phyloP scores from a whole-genome alignment of 805 yeast species.

The Teunomyces lycoperdinae region DNA sequence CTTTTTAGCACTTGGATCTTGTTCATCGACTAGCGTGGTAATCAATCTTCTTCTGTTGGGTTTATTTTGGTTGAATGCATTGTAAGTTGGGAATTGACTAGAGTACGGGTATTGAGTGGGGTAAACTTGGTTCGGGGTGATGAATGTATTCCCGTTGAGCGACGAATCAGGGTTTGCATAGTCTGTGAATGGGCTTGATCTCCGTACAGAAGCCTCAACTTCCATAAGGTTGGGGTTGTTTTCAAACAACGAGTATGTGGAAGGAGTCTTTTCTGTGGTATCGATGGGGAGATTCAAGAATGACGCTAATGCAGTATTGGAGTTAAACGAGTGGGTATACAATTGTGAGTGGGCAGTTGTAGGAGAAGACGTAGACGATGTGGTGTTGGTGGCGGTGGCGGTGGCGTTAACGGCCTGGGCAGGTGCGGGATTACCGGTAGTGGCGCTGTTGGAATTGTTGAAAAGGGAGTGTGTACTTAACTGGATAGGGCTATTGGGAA shows the following conservation, averaged over 20 bases:
- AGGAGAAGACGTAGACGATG: slow-evolving; percentile 9
- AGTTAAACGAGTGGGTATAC: slow-evolving; percentile 13
- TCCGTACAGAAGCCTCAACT: not conserved
- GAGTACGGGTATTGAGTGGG: slow-evolving; percentile 10
- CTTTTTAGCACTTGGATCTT: slow-evolving; percentile 12
- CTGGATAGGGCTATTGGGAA: slow-evolving; percentile 24
- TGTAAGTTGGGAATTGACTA: slow-evolving; percentile 8
- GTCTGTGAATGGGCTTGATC: slow-evolving; percentile 32
- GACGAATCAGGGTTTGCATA: slow-evolving; percentile 40
- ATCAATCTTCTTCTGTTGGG: slow-evolving; percentile 28
- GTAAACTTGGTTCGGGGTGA: slow-evolving; percentile 10
- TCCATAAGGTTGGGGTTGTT: not conserved
- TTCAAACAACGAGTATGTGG: slow-evolving; percentile 1
- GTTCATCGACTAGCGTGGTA: slow-evolving; percentile 28
- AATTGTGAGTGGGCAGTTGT: slow-evolving; percentile 9
- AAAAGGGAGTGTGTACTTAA: slow-evolving; percentile 3
- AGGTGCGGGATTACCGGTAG: not conserved
- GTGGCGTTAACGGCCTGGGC: slow-evolving; percentile 9
- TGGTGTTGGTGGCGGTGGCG: slow-evolving; percentile 9
- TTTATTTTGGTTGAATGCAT: slow-evolving; percentile 1
- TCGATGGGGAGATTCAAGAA: slow-evolving; percentile 31
- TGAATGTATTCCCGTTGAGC: slow-evolving; percentile 9
- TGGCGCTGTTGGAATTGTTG: not conserved
- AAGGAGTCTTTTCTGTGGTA: slow-evolving; percentile 19
- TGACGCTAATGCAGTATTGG: slow-evolving; percentile 11